Evolutionary conservation across 192 early-diverging fungal genomes (phyloP).

Genomic region (Ambispora gerdemannii): DNA sequence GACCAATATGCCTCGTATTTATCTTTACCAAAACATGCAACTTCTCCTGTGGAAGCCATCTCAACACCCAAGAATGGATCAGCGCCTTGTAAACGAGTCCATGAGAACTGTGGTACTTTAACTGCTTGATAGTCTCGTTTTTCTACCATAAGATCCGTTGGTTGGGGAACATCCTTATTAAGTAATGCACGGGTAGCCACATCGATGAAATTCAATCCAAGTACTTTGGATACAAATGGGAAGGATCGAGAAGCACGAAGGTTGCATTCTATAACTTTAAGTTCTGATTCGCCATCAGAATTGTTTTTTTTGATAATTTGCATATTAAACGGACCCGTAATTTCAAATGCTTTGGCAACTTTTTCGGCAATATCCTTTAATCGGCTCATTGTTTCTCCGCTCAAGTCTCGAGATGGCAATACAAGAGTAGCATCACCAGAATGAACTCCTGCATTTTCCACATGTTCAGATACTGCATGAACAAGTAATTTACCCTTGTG

Average conservation of each 20-base stretch:
- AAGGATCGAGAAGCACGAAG: conserved; percentile 94
- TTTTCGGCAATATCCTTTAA: conserved; percentile 89
- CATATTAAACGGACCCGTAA: conserved; percentile 98
- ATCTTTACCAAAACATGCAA: conserved; percentile 95
- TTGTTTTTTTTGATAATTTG: conserved; percentile 99
- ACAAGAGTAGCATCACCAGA: conserved; percentile 97
- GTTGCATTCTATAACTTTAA: conserved; percentile 99
- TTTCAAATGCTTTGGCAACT: conserved; percentile 87
- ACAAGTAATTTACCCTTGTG: conserved; percentile 87
- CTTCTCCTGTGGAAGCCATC: conserved; percentile 99
- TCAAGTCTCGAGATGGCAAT: conserved; percentile 92
- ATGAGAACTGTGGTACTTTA: conserved; percentile 98
- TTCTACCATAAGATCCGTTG: conserved; percentile 67
- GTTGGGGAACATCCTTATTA: conserved; percentile 73
- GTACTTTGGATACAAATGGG: conserved; percentile 97
- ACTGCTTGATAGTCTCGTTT: conserved; percentile 85
- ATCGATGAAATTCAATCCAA: conserved; percentile 92
- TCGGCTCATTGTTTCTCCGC: conserved; percentile 90
- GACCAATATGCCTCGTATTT: conserved; percentile 99
- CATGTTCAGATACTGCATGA: conserved; percentile 96
- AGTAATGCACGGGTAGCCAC: conserved; percentile 95
- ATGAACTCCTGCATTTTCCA: conserved; percentile 99
- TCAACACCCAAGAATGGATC: conserved; percentile 98
- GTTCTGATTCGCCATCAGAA: conserved; percentile 51
- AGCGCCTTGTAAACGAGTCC: conserved; percentile 90